Conservation (phyloP, 257 asterid genomes). For the Nyctanthes arbortristis region DNA sequence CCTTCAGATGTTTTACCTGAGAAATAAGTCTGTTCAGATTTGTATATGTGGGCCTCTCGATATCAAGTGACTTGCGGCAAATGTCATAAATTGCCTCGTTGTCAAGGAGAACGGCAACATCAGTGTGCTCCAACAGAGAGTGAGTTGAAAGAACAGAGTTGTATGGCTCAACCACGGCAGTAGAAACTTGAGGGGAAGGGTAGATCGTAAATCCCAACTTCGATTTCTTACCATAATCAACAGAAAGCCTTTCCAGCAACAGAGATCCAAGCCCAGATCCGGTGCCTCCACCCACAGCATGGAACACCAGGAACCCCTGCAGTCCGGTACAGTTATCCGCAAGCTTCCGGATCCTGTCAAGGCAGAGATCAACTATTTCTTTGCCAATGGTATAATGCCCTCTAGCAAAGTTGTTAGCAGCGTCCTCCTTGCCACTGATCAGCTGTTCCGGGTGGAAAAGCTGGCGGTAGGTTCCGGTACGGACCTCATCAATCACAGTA, state of each 20-base stretch:
- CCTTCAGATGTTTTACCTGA: conserved; percentile 73
- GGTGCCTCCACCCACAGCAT: conserved; percentile 99
- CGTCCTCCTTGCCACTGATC: too few relatives aligned
- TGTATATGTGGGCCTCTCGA: conserved; percentile 92
- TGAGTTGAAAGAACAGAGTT: conserved; percentile 92
- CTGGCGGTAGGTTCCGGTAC: too few relatives aligned
- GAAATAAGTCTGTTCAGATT: conserved; percentile 89
- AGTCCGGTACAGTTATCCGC: conserved; percentile 92
- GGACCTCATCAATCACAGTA: too few relatives aligned
- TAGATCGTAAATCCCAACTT: too few relatives aligned
- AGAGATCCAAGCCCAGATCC: too few relatives aligned
- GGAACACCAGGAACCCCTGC: conserved; percentile 89
- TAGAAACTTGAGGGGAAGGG: conserved; percentile 94
- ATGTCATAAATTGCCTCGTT: too few relatives aligned
- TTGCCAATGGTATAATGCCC: conserved; percentile 94
- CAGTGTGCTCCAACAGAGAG: conserved; percentile 94
- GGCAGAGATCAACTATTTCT: conserved; percentile 84
- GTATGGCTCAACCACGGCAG: conserved; percentile 97
- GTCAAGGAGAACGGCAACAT: conserved; percentile 92
- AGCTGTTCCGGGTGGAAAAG: too few relatives aligned
- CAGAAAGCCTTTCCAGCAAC: too few relatives aligned
- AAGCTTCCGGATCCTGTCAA: too few relatives aligned
- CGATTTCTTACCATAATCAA: too few relatives aligned
- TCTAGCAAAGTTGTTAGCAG: too few relatives aligned
- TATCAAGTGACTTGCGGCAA: conserved; percentile 90